Base-by-base conservation (phyloP, 257 asterid genomes). In the Henckelia pumila region DNA sequence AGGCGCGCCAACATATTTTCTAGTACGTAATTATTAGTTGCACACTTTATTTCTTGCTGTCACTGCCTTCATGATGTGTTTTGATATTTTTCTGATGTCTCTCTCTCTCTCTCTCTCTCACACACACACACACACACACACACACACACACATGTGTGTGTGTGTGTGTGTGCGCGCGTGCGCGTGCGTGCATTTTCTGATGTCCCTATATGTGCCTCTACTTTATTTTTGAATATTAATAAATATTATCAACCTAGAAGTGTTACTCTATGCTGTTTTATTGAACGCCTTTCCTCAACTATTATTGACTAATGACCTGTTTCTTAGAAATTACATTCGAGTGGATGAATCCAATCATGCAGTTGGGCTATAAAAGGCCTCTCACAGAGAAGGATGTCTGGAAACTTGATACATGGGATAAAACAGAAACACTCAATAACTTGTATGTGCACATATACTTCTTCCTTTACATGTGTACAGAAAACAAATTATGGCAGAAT, bases 301-400 rank as follows among this genome's bases (percentile, higher is more conserved):
- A 66, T 72, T 52, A 49, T 63, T 73, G 20, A 19, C 32, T 44
- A 59, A 56, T 68, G 73, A 56, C 57, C 68, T 71, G 64, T 67
- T 71, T 40, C 53, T 29, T 76, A 93, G 98, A 69, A 70, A 82
- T 90, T 78, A 77, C 59, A 10, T 92, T 84, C 66, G 75, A 84
- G 26, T 92, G 98, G 98, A 85, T 92, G 91, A 81, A 78, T 81
- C 89, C 85, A 50, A 79, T 94, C 76, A 86, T 94, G 99, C 66
- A 81, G 83, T 89, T 86, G 37, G 99, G 99, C 63, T 86, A 82
- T 70, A 94, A 49, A 83, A 82, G 91, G 80, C 99, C 99, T 69
- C 90, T 94, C 64, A 91, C 95, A 8, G 97, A 91, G 72, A 91
- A 83, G 81, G 99, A 94, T 85, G 88, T 94, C n/a, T 94, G 97